phyloP scores from a whole-genome alignment of 768 basidiomycete genomes.

The Boletus vermiculosoides region DNA sequence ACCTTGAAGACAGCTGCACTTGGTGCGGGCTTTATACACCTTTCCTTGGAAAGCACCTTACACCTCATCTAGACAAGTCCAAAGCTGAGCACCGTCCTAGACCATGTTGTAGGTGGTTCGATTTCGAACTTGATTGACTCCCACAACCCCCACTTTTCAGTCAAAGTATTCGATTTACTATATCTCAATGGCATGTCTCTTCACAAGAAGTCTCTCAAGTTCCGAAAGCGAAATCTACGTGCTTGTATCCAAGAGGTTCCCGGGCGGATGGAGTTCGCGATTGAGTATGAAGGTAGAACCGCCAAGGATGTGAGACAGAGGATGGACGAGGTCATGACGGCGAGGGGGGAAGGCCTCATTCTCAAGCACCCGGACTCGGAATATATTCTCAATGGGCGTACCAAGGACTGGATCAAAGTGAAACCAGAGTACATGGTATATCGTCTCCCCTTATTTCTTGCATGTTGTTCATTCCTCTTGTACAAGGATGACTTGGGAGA shows the following conservation, averaged over 20 bases:
- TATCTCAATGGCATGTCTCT: constrained; percentile 84
- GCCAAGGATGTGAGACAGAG: constrained; percentile 75
- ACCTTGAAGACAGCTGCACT: constrained; percentile 90
- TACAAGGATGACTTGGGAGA: constrained; percentile 88
- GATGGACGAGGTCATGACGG: constrained; percentile 82
- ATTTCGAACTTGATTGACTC: not conserved
- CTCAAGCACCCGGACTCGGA: constrained; percentile 81
- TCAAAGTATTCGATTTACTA: constrained; percentile 95
- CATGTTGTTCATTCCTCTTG: not conserved
- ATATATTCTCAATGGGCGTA: constrained; percentile 85
- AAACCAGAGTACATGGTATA: constrained; percentile 86
- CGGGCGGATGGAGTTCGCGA: constrained; percentile 80
- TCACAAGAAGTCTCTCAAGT: constrained; percentile 64
- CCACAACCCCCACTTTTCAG: constrained; percentile 40
- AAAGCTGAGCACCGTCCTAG: constrained; percentile 72
- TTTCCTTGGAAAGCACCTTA: not conserved
- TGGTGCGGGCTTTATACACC: constrained; percentile 44
- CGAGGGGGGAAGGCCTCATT: constrained; percentile 89
- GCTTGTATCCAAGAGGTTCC: constrained; percentile 63
- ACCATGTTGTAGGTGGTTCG: constrained; percentile 75
- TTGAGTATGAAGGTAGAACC: constrained; percentile 70
- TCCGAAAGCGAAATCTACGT: constrained; percentile 77
- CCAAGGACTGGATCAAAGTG: constrained; percentile 93
- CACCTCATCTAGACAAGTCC: constrained; percentile 53
- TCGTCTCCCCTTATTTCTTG: not conserved